These are phyloP conservation scores for Aureoboletus auriporus DNA, from an alignment of 768 basidiomycete species.

Conservation along the genomic window DNA sequence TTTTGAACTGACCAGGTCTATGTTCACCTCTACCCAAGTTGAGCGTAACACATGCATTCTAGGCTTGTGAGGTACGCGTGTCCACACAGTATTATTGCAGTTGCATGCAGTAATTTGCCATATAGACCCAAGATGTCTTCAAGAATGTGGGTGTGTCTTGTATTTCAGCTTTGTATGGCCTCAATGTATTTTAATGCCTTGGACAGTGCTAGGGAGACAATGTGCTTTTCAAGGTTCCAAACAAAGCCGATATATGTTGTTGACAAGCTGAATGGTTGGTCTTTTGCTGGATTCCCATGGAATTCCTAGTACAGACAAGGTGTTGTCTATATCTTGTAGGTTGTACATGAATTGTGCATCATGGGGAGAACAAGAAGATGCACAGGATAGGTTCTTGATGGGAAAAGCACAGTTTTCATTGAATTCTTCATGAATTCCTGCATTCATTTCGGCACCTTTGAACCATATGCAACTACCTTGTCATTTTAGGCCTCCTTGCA, in stretches of 20 bases:
- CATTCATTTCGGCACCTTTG: no score
- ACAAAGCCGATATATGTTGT: conserved; percentile 26
- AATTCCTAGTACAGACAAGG: neutral
- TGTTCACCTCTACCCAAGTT: no score
- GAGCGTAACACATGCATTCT: conserved; percentile 32
- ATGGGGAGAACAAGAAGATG: no score
- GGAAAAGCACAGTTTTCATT: no score
- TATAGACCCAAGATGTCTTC: conserved; percentile 6
- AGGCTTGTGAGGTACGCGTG: conserved; percentile 36
- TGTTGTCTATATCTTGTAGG: no score
- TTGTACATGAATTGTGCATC: no score
- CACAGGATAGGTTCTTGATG: no score
- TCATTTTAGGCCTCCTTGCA: no score
- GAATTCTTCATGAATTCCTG: no score
- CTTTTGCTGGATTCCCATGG: conserved; percentile 11
- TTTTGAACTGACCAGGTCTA: no score
- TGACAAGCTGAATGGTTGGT: conserved; percentile 2
- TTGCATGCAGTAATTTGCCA: conserved; percentile 9
- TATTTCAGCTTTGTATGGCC: conserved; percentile 1
- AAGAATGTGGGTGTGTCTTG: neutral
- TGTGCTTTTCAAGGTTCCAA: conserved; percentile 26
- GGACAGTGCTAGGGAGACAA: conserved; percentile 21
- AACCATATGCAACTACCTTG: no score
- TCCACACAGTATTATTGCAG: conserved; percentile 24
- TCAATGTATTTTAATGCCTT: conserved; percentile 18